These are phyloP conservation scores for Leucaena leucocephala DNA, from an alignment of 306 rosid genomes.

Conservation along the genomic window DNA sequence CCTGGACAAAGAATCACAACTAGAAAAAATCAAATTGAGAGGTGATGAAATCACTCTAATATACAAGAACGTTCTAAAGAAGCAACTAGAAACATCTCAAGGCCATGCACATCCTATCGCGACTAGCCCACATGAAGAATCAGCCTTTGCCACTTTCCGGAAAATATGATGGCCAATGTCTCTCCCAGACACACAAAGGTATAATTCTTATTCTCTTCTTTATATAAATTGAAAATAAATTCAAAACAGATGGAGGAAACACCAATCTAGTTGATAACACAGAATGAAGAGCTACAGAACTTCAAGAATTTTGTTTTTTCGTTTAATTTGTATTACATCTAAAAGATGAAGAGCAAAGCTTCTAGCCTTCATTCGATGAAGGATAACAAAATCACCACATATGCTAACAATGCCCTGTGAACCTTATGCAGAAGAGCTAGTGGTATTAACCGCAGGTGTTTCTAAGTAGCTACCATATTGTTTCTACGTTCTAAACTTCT, in stretches of 20 bases:
- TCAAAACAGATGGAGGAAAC: background rate
- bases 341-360: background rate
- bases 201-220: background rate
- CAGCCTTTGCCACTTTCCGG: background rate
- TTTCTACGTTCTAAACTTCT: constrained; percentile 6
- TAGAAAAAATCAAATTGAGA: background rate
- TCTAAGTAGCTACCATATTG: constrained; percentile 7
- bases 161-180: background rate
- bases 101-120: background rate
- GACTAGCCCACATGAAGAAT: background rate
- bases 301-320: background rate
- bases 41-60: background rate
- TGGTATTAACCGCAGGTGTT: constrained; percentile 1
- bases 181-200: background rate
- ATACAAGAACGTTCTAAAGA: background rate
- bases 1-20: constrained; percentile 38
- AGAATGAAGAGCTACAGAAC: background rate
- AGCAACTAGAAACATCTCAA: background rate
- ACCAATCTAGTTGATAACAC: background rate
- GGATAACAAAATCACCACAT: background rate
- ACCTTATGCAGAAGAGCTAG: constrained; percentile 2
- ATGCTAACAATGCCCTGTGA: background rate
- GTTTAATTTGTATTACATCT: background rate
- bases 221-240: background rate
- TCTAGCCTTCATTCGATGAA: background rate